A percentile compares a stretch with the other conserved stretches of the same genome.
These are phyloP conservation scores for Claviceps digitariae DNA, from an alignment of 2,329 filamentous ascomycete genomes.

Conservation along the genomic window DNA sequence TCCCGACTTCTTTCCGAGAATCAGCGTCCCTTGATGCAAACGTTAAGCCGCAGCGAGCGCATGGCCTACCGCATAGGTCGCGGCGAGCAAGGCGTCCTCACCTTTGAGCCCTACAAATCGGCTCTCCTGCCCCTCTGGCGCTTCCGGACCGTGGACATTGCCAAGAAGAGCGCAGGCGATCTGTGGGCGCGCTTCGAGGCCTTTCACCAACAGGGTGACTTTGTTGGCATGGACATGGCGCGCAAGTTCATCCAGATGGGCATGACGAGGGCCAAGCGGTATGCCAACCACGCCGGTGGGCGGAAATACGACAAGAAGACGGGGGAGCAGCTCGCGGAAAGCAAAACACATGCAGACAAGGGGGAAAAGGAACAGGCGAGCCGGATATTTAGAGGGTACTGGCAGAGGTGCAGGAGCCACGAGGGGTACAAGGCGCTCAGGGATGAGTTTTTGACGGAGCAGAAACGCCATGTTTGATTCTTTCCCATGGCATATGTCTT, in stretches of 20 bases:
- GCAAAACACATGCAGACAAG: background rate
- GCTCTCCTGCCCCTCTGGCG: background rate
- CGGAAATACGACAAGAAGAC: background rate
- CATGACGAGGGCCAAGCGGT: background rate
- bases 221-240: conserved; percentile 1
- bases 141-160: background rate
- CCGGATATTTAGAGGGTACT: background rate
- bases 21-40: background rate
- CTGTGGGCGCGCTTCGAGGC: background rate
- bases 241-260: conserved; percentile 1
- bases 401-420: background rate
- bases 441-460: background rate
- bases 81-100: conserved; percentile 1
- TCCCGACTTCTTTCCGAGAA: background rate
- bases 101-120: conserved; percentile 1
- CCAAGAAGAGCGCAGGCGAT: background rate
- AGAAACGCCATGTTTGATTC: background rate
- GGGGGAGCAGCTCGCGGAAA: background rate
- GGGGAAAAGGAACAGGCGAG: background rate
- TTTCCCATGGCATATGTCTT: too few relatives aligned
- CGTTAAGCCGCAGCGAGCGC: background rate
- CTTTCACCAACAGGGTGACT: background rate
- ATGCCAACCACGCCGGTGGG: conserved; percentile 1
- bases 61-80: background rate
- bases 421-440: background rate